Conservation (phyloP, 2,329 filamentous ascomycete species). For the Fusarium coicis region DNA sequence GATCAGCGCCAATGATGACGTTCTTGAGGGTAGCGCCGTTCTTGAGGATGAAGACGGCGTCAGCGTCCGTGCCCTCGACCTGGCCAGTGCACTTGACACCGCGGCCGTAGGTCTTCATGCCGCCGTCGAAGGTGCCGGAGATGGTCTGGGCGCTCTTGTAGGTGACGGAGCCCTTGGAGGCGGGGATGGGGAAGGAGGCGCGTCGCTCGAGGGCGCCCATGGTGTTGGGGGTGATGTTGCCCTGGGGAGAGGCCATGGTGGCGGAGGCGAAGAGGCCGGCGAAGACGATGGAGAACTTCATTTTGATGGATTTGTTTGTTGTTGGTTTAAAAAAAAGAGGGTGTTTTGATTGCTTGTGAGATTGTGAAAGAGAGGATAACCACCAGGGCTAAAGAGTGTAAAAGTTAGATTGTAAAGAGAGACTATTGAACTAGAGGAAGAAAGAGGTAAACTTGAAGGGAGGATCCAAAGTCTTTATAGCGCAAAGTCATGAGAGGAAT, state of each 20-base stretch:
- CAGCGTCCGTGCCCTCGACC: slow-evolving; percentile 25
- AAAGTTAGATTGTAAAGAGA: slow-evolving; percentile 23
- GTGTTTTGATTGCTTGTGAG: neutral
- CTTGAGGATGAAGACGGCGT: slow-evolving; percentile 40
- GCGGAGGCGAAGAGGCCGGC: slow-evolving; percentile 37
- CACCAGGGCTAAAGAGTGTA: slow-evolving; percentile 40
- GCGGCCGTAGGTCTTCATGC: slow-evolving; percentile 40
- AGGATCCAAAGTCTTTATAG: slow-evolving; percentile 10
- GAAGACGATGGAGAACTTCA: slow-evolving; percentile 42
- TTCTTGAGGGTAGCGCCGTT: slow-evolving; percentile 40
- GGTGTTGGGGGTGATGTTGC: slow-evolving; percentile 40
- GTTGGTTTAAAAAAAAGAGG: neutral
- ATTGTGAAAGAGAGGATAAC: slow-evolving; percentile 36
- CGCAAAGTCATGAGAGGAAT: neutral
- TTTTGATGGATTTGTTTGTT: slow-evolving; percentile 17
- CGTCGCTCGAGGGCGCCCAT: slow-evolving; percentile 42
- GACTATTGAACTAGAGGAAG: slow-evolving; percentile 9
- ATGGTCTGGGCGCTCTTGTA: slow-evolving; percentile 32
- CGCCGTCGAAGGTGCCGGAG: slow-evolving; percentile 33
- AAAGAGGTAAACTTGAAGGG: too few species aligned
- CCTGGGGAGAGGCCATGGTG: slow-evolving; percentile 37
- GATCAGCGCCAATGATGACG: slow-evolving; percentile 36
- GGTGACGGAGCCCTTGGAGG: slow-evolving; percentile 43
- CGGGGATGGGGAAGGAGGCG: slow-evolving; percentile 38
- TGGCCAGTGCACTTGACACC: slow-evolving; percentile 38